A percentile compares a stretch with the other conserved stretches of the same genome.
Conservation (phyloP, 768 basidiomycete genomes). For the Rhodotorula taiwanensis region DNA sequence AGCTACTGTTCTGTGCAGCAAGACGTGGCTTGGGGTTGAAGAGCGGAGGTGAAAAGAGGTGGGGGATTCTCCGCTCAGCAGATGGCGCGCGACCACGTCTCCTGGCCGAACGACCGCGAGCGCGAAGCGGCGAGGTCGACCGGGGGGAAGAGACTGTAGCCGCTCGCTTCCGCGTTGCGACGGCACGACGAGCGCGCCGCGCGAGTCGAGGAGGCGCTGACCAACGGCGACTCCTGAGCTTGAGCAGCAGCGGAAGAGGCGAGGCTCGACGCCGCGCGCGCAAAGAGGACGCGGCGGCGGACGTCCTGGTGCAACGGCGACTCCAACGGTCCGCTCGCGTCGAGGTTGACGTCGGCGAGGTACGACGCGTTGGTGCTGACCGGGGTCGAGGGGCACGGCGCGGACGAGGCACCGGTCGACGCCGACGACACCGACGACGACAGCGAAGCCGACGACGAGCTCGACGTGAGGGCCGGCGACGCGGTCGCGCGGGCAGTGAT, state of each 20-base stretch:
- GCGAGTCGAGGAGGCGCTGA: not conserved
- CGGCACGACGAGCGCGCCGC: not conserved
- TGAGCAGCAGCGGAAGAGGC: not conserved
- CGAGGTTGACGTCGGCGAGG: slow-evolving; percentile 14
- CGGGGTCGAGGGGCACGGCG: slow-evolving; percentile 11
- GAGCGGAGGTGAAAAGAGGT: not conserved
- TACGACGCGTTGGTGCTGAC: not conserved
- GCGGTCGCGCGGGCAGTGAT: not conserved
- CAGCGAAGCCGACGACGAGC: slow-evolving; percentile 2
- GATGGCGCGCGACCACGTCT: slow-evolving; percentile 16
- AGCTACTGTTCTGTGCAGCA: not conserved
- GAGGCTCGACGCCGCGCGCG: slow-evolving; percentile 1
- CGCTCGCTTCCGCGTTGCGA: not conserved
- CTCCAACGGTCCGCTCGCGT: slow-evolving; percentile 25
- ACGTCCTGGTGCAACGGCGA: slow-evolving; percentile 4
- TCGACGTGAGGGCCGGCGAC: slow-evolving; percentile 3
- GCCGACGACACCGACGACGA: not conserved
- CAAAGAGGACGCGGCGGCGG: not conserved
- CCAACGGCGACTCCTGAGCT: slow-evolving; percentile 1
- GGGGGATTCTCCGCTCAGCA: slow-evolving; percentile 11
- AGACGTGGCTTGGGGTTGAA: no score
- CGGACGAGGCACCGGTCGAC: not conserved
- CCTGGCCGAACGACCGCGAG: slow-evolving; percentile 26
- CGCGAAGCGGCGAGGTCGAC: slow-evolving; percentile 12
- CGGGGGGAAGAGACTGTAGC: slow-evolving; percentile 22